Conservation (phyloP, 495 filamentous ascomycete genomes). For the Stereocaulon alpinum region DNA sequence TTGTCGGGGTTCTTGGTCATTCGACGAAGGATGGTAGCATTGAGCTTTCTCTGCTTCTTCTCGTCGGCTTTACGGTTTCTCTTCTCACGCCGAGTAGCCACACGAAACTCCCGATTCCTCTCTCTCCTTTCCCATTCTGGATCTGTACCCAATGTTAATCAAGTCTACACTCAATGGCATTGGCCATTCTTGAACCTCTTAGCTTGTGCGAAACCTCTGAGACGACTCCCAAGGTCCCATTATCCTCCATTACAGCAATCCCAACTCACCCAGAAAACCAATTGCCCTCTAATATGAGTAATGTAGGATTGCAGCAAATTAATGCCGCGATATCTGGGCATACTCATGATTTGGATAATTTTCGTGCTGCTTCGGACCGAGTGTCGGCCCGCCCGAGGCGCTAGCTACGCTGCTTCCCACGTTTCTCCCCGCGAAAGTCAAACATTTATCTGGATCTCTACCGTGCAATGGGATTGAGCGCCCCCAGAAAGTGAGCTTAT, state of each 20-base stretch:
- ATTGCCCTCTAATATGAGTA: no score
- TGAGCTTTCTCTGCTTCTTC: slow-evolving; percentile 30
- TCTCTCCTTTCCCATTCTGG: slow-evolving; percentile 28
- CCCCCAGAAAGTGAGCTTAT: slow-evolving; percentile 52
- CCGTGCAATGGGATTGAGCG: slow-evolving; percentile 61
- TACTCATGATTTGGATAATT: no score
- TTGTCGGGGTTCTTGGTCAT: slow-evolving; percentile 30
- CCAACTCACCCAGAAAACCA: no score
- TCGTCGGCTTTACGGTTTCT: slow-evolving; percentile 30
- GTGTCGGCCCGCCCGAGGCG: no score
- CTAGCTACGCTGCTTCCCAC: not conserved
- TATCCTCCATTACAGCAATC: no score
- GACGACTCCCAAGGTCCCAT: not conserved
- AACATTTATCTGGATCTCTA: not conserved
- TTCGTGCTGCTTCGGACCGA: no score
- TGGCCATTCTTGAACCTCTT: not conserved
- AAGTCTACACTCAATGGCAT: no score
- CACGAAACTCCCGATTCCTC: slow-evolving; percentile 26
- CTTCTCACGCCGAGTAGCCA: slow-evolving; percentile 30
- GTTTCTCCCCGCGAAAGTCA: not conserved
- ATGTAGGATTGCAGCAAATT: no score
- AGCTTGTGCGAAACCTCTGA: not conserved
- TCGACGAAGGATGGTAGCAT: slow-evolving; percentile 29
- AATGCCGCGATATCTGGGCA: no score
- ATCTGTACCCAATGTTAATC: not conserved